Percentiles rank a stretch among this genome's conserved stretches.
Evolutionary conservation across 2,329 filamentous ascomycete species (phyloP).

Genomic region (Endothia cerciana): DNA sequence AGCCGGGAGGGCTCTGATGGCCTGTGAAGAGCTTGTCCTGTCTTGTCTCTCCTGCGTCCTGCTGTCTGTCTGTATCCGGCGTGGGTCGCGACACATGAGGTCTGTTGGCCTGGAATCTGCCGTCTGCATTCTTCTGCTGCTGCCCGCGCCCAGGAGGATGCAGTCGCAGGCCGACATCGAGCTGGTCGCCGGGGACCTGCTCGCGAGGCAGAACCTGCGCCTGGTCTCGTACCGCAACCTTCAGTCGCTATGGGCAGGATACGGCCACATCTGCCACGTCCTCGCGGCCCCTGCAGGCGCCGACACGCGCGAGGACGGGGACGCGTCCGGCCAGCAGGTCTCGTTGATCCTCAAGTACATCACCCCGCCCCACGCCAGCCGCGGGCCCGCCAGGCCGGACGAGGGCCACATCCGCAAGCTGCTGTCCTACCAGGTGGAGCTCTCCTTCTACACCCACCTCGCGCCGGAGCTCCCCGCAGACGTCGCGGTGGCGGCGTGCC

Average conservation of each 20-base stretch:
- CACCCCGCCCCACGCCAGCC: conserved; percentile 48
- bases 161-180: conserved; percentile 19
- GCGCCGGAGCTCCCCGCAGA: conserved; percentile 50
- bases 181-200: conserved; percentile 15
- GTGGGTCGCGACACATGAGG: background rate
- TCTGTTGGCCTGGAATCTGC: background rate
- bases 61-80: too few species aligned
- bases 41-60: background rate
- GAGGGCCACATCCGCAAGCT: conserved; percentile 69
- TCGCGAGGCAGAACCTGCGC: conserved; percentile 6
- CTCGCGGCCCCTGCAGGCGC: conserved; percentile 43
- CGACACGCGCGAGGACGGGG: background rate
- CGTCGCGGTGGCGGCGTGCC: conserved; percentile 54
- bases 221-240: conserved; percentile 44
- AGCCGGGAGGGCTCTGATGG: too few species aligned
- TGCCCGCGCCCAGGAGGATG: conserved; percentile 6
- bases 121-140: background rate
- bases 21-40: background rate
- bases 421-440: conserved; percentile 69
- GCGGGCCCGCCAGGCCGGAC: conserved; percentile 42
- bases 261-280: conserved; percentile 60
- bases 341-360: conserved; percentile 64
- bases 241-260: conserved; percentile 56
- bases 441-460: conserved; percentile 64
- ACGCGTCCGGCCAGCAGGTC: conserved; percentile 31